Base-by-base conservation (phyloP, 2,329 filamentous ascomycete species). In the Colletotrichum sp. region DNA sequence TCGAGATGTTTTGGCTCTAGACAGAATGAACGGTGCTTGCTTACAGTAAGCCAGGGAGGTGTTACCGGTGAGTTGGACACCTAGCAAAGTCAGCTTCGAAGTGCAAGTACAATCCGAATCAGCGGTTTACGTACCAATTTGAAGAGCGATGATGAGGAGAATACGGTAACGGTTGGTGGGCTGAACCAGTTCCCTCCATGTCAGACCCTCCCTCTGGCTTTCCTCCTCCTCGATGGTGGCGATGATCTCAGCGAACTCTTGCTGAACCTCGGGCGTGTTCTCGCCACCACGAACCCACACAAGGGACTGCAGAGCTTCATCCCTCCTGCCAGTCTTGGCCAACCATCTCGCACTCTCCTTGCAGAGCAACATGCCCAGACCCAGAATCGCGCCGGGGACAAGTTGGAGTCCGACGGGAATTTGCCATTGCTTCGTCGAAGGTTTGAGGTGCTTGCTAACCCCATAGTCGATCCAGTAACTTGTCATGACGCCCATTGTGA, bases 241-340 rank as follows among this genome's bases (percentile, higher is more conserved):
- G 5, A 89, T 71, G 39, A 88, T 88, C 77, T 88, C 85, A 5
- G 82, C 80, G 77, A 86, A 86, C 81, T 87, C 85, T 68, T 82
- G 81, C 39, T 81, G 79, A 3, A 85, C 84, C 28, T 82, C 80
- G 10, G 82, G 78, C 2, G 79, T 80, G 21, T 67, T 57, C 63
- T 85, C 83, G n/a, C 87, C 88, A 6, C 88, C 89, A 5, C 89
- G 86, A 15, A 90, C 85, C 89, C 89, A 90, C 24, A 86, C 84
- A n/a, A 90, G 80, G 5, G 86, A 87, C 68, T 87, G 81, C 72
- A 87, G 81, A 3, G 88, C 89, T 77, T 90, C 84, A 3, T 90
- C 86, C 5, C 81, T 82, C 16, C 84, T 82, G 2, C 87, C 88
- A 44, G 84, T 86, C 77, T 87, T 86, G 7, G 88, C 86, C 18